A percentile compares a stretch with the other conserved stretches of the same genome.
Conservation (phyloP, 257 asterid genomes). For the Solanum tarapatanum region DNA sequence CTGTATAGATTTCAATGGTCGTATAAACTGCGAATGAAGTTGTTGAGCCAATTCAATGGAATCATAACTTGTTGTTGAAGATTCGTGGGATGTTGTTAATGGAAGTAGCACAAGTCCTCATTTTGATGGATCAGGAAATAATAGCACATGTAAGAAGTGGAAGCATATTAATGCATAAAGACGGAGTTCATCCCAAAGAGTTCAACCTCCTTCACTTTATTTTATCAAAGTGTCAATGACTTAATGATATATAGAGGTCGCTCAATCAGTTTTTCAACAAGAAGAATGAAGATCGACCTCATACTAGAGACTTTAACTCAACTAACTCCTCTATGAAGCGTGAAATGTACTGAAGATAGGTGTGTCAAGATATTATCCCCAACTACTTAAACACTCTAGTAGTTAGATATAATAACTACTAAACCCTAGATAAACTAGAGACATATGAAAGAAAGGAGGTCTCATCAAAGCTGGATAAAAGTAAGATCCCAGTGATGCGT, state of each 20-base stretch:
- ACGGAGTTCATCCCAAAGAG: not conserved
- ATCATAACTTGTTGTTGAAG: not conserved
- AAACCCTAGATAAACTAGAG: not conserved
- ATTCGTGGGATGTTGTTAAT: too few species aligned
- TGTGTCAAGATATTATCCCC: not conserved
- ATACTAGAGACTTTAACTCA: not conserved
- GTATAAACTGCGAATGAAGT: not conserved
- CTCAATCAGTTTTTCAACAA: not conserved
- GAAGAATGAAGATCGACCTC: not conserved
- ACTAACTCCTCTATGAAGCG: not conserved
- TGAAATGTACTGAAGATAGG: not conserved
- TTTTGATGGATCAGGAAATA: not conserved
- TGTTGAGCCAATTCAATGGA: too few species aligned
- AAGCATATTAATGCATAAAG: not conserved
- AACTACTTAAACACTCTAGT: not conserved
- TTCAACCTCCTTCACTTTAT: too few species aligned
- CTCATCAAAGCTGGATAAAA: not conserved
- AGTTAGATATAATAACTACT: not conserved
- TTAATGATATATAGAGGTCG: not conserved
- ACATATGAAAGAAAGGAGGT: not conserved
- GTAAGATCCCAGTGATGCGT: not conserved
- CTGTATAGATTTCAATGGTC: too few species aligned
- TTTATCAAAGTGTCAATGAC: not conserved
- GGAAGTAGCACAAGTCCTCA: too few species aligned
- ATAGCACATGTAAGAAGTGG: not conserved